phyloP scores from a whole-genome alignment of 352 stramenopile species.

The Aphanomyces invadans region DNA sequence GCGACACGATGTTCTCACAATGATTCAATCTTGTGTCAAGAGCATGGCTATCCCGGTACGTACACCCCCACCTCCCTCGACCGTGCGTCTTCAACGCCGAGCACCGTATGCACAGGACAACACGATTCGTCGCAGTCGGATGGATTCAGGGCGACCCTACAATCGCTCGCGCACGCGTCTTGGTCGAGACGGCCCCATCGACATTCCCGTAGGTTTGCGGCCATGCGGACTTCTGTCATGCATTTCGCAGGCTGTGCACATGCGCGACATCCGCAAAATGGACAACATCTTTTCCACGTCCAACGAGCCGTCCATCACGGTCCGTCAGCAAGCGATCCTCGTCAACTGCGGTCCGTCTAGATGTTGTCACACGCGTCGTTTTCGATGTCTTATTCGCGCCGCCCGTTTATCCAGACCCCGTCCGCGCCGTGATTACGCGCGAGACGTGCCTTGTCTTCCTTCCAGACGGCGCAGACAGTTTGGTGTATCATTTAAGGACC shows the following conservation, averaged over 20 bases:
- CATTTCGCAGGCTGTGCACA: conserved; percentile 33
- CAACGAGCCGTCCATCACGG: conserved; percentile 34
- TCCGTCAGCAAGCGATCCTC: conserved; percentile 39
- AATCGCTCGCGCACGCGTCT: neutral
- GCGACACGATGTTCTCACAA: conserved; percentile 41
- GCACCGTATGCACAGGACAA: neutral
- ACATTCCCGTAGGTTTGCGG: neutral
- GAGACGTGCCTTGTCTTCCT: conserved; percentile 38
- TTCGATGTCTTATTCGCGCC: neutral
- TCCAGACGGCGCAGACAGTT: conserved; percentile 37
- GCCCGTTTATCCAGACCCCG: conserved; percentile 36
- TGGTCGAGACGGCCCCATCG: neutral
- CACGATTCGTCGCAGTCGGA: neutral
- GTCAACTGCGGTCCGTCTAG: conserved; percentile 46
- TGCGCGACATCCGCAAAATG: conserved; percentile 36
- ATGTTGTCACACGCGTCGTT: neutral
- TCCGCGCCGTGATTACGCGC: conserved; percentile 41
- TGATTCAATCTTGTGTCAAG: conserved; percentile 32
- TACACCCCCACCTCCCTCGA: neutral
- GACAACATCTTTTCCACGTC: conserved; percentile 33
- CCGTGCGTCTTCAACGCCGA: too few species aligned
- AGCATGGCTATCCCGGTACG: neutral
- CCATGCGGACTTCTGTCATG: neutral
- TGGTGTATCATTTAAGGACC: conserved; percentile 37
- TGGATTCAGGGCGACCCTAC: neutral